A percentile compares a stretch with the other conserved stretches of the same genome.
Evolutionary conservation across 345 rosid species (phyloP).

Genomic region (Nephelium lappaceum): DNA sequence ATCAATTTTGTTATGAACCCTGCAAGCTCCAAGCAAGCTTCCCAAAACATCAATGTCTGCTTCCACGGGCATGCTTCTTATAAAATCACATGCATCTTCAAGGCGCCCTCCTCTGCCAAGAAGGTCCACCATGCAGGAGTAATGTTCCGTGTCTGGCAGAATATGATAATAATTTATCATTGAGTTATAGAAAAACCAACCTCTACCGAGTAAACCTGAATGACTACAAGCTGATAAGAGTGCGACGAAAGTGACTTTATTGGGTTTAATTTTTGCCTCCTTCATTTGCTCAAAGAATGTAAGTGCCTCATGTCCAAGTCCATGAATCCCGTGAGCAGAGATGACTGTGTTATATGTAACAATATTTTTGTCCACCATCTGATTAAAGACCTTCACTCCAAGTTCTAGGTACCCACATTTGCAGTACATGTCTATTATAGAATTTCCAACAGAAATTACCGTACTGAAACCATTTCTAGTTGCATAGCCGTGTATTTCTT

Average conservation of each 20-base stretch:
- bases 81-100: slow-evolving; percentile 38
- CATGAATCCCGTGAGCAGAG: slow-evolving; percentile 51
- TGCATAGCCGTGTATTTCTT: slow-evolving; percentile 58
- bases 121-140: slow-evolving; percentile 62
- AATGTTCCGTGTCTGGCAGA: slow-evolving; percentile 46
- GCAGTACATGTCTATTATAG: slow-evolving; percentile 56
- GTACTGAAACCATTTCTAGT: slow-evolving; percentile 36
- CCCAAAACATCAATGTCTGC: slow-evolving; percentile 47
- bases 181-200: slow-evolving; percentile 37
- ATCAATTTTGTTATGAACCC: slow-evolving; percentile 43
- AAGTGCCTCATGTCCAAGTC: slow-evolving; percentile 38
- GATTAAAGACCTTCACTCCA: slow-evolving; percentile 40
- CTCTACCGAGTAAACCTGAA: slow-evolving; percentile 46
- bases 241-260: slow-evolving; percentile 50
- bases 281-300: slow-evolving; percentile 47
- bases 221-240: slow-evolving; percentile 59
- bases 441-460: slow-evolving; percentile 43
- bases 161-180: slow-evolving; percentile 39
- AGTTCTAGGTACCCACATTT: slow-evolving; percentile 51
- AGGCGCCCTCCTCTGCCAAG: slow-evolving; percentile 51
- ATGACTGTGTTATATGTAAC: slow-evolving; percentile 58
- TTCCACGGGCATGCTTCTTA: slow-evolving; percentile 45
- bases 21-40: slow-evolving; percentile 59
- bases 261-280: slow-evolving; percentile 37
- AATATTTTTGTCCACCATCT: slow-evolving; percentile 39